A percentile compares a stretch with the other conserved stretches of the same genome.
These are phyloP conservation scores for Chromosphaera perkinsii DNA, from an alignment of 208 protist species.

Conservation along the genomic window DNA sequence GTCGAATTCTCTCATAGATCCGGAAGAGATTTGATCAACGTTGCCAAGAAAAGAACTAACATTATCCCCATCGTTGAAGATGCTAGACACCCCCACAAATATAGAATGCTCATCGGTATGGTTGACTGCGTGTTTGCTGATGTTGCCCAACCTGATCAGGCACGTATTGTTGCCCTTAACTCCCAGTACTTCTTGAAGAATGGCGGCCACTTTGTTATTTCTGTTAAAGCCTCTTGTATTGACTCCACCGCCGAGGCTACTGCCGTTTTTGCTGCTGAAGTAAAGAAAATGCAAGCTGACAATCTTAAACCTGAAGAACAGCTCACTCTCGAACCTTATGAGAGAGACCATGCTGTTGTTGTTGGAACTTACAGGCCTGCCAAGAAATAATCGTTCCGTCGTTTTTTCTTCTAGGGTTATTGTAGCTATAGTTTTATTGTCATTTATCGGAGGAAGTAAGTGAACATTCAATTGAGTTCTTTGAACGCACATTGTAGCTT, in stretches of 20 bases:
- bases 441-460: no score
- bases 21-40: slow-evolving; percentile 97
- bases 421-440: no score
- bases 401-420: no score
- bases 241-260: slow-evolving; percentile 94
- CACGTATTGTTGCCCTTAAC: slow-evolving; percentile 98
- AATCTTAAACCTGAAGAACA: slow-evolving; percentile 96
- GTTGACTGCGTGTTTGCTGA: slow-evolving; percentile 99
- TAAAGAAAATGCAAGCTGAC: slow-evolving; percentile 90
- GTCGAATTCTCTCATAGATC: slow-evolving; percentile 98
- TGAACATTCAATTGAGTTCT: no score
- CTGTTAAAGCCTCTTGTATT: slow-evolving; percentile 99
- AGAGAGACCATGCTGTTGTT: slow-evolving; percentile 98
- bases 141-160: slow-evolving; percentile 99
- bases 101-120: slow-evolving; percentile 84
- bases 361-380: slow-evolving; percentile 65
- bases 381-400: no score
- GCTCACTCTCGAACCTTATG: slow-evolving; percentile 96
- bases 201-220: slow-evolving; percentile 98
- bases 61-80: slow-evolving; percentile 99
- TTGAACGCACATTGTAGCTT: no score
- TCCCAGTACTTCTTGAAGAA: slow-evolving; percentile 98
- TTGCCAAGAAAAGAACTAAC: slow-evolving; percentile 98
- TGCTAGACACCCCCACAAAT: slow-evolving; percentile 98
- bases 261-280: slow-evolving; percentile 94